Evolutionary conservation across 108 stramenopile genomes (phyloP), one percentile per base, ranked within the genome.

Genomic region (Nitzschia palea): DNA sequence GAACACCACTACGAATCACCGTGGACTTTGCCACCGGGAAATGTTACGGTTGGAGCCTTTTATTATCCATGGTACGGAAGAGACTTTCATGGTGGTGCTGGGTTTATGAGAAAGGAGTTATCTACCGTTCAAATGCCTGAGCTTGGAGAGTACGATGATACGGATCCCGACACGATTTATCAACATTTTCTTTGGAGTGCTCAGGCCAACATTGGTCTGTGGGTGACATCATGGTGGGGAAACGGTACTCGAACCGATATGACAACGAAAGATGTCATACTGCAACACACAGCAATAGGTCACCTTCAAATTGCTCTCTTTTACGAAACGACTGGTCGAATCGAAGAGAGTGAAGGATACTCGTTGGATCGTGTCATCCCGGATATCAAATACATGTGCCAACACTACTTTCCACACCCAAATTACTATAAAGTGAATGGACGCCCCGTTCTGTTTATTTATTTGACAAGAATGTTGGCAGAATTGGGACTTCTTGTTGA

Each of bases 161-260:
- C 44, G 4, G 59, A 75, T 17, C 59, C 73, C 30, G 44, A 22
- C 4, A 59, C 78, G 10, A 71, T 82, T 53, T 62, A 17, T n/a
- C 73, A 77, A 35, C 81, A 82, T 30, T 34, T 82, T 40, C 44
- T 57, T 15, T 82, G 81, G 81, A 78, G 77, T 53, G 53, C 64
- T 29, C 45, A 71, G 18, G 69, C 56, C 59, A 78, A 78, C 52
- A 59, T 82, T 34, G 29, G 50, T 8, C 40, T 81, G 3, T 81
- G 80, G 80, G 58, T 74, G 26, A 62, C 69, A 8, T 55, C 51
- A n/a, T 81, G 80, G 80, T 81, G 80, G 80, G 80, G 80, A 40
- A 35, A 37, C 23, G 55, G 50, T 22, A 23, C 37, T 15, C 54
- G 68, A 32, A 58, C 57, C 36, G 76, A 81, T 27, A 28, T 26